Evolutionary conservation across 345 rosid genomes (phyloP).

Genomic region (Ailanthus altissimus): DNA sequence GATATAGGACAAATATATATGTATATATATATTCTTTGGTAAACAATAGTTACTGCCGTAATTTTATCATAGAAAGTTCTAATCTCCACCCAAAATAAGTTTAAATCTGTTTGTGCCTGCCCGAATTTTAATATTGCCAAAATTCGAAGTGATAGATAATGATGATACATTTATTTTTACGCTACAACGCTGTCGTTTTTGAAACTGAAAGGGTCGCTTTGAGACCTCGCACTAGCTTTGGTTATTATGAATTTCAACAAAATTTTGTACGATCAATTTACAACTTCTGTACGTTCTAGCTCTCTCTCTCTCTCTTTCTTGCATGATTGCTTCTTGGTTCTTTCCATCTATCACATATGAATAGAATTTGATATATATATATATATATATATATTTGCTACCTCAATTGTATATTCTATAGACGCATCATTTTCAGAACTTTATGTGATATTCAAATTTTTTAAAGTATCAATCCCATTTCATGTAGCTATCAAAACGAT

Average conservation of each 20-base stretch:
- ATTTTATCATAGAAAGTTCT: no score
- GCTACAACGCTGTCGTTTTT: background rate
- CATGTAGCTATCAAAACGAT: background rate
- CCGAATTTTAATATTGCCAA: no score
- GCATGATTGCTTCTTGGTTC: background rate
- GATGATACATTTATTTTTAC: no score
- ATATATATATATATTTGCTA: no score
- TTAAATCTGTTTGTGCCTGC: no score
- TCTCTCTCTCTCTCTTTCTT: background rate
- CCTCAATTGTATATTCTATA: background rate
- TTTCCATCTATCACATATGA: constrained; percentile 2
- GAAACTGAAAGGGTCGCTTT: background rate
- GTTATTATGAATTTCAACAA: background rate
- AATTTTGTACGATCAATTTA: background rate
- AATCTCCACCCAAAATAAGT: no score
- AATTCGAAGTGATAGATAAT: no score
- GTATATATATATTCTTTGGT: no score
- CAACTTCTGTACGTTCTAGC: background rate
- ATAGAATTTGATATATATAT: background rate
- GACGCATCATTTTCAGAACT: background rate
- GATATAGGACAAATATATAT: no score
- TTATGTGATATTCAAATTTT: background rate
- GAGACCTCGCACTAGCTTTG: background rate
- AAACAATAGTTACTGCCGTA: no score
- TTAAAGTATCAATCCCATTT: background rate